phyloP scores from a whole-genome alignment of 2,329 filamentous ascomycete species.

The Aspergillus sp. region DNA sequence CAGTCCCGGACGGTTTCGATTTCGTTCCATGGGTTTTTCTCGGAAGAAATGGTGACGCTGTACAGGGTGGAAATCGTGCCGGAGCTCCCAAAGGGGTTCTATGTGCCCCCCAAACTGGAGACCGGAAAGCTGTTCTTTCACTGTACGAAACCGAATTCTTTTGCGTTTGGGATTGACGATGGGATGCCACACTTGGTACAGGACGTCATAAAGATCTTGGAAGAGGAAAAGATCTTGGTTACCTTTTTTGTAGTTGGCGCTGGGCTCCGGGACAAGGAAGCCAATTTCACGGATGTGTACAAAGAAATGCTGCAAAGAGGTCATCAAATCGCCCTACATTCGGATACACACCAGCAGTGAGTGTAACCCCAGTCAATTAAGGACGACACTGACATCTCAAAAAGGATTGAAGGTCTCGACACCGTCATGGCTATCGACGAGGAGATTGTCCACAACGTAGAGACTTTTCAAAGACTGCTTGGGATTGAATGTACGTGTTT shows the following conservation, averaged over 20 bases:
- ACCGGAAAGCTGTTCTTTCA: constrained; percentile 62
- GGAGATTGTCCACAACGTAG: constrained; percentile 36
- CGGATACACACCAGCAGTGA: constrained; percentile 65
- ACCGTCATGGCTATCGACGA: constrained; percentile 35
- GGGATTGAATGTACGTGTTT: constrained; percentile 36
- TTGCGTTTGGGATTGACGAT: constrained; percentile 73
- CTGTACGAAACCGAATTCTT: constrained; percentile 67
- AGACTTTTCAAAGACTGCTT: constrained; percentile 31
- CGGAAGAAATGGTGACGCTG: constrained; percentile 50
- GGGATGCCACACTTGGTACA: constrained; percentile 61
- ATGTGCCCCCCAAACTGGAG: constrained; percentile 60
- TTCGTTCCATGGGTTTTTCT: constrained; percentile 66
- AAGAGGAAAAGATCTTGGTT: constrained; percentile 62
- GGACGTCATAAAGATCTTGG: constrained; percentile 61
- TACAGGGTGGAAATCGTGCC: constrained; percentile 62
- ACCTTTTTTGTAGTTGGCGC: constrained; percentile 72
- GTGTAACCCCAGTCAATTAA: constrained; percentile 3
- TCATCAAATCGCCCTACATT: constrained; percentile 69
- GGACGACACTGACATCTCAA: not conserved
- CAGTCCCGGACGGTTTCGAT: constrained; percentile 58
- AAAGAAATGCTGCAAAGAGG: constrained; percentile 61
- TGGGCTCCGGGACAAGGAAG: constrained; percentile 58
- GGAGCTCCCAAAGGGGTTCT: constrained; percentile 52
- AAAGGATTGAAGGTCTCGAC: constrained; percentile 39
- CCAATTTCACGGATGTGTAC: constrained; percentile 65